Conservation (phyloP, 768 basidiomycete genomes). For the Leccinum barrowsii region DNA sequence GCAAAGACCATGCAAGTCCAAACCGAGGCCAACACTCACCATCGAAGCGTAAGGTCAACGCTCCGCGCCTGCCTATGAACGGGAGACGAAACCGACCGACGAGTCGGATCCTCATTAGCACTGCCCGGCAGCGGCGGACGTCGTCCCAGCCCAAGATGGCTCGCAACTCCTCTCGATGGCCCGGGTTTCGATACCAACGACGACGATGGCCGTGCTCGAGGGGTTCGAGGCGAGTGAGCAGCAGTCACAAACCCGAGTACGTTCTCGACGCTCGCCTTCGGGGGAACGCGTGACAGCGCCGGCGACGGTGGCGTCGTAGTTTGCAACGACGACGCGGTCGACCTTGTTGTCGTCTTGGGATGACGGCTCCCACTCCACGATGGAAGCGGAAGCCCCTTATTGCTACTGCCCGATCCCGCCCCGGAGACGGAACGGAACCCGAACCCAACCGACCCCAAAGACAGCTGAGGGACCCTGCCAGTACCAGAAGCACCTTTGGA, state of each 20-base stretch:
- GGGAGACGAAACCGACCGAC: constrained; percentile 2
- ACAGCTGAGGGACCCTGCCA: neutral
- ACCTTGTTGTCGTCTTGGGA: neutral
- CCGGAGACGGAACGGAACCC: neutral
- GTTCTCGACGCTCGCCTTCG: neutral
- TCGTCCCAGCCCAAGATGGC: neutral
- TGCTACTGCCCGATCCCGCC: neutral
- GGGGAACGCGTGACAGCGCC: neutral
- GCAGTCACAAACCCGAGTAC: neutral
- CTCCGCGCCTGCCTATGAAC: constrained; percentile 7
- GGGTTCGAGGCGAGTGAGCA: neutral
- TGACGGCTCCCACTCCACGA: constrained; percentile 10
- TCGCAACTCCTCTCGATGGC: neutral
- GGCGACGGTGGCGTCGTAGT: neutral
- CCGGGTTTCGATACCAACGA: neutral
- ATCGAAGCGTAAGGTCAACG: neutral
- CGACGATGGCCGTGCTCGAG: neutral
- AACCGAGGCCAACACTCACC: neutral
- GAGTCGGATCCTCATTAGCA: neutral
- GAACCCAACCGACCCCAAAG: constrained; percentile 6
- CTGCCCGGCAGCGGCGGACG: neutral
- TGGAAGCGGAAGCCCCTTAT: constrained; percentile 13
- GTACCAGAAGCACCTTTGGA: neutral
- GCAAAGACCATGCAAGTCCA: neutral
- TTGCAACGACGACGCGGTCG: neutral